phyloP scores from a whole-genome alignment of 1,139 yeast genomes.

The Lipomyces yarrowii region DNA sequence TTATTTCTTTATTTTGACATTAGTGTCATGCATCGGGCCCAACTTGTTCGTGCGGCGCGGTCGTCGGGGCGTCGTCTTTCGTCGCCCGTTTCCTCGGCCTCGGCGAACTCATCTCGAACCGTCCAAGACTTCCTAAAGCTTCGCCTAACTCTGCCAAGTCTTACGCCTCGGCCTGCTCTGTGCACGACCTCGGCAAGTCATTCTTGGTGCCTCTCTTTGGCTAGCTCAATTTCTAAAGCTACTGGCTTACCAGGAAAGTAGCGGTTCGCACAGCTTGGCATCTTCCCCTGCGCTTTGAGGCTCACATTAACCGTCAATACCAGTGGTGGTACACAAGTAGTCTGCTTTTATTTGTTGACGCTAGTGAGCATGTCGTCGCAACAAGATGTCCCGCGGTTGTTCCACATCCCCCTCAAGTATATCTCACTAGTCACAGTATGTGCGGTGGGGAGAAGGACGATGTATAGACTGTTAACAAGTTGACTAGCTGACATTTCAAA shows the following conservation, averaged over 20 bases:
- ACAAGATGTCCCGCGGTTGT: slow-evolving; percentile 27
- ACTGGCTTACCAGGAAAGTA: not conserved
- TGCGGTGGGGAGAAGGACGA: not conserved
- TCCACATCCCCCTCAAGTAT: slow-evolving; percentile 35
- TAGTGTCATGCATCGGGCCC: too few species aligned
- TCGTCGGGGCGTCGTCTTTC: too few species aligned
- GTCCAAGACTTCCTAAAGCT: too few species aligned
- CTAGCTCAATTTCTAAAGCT: not conserved
- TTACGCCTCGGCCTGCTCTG: not conserved
- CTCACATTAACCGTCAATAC: not conserved
- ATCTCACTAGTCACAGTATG: slow-evolving; percentile 41
- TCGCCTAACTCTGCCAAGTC: not conserved
- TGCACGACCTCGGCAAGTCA: not conserved
- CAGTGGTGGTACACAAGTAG: not conserved
- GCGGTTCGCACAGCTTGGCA: not conserved
- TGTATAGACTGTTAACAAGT: not conserved
- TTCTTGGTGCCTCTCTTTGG: not conserved
- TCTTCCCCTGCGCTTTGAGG: not conserved
- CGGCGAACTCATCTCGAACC: not conserved
- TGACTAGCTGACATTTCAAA: slow-evolving; percentile 41
- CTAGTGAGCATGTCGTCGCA: slow-evolving; percentile 2
- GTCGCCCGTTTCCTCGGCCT: too few species aligned
- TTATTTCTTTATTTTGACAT: too few species aligned
- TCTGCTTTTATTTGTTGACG: not conserved
- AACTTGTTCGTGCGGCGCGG: too few species aligned